Base-by-base conservation (phyloP, 2,329 filamentous ascomycete species). In the Beauveria sp. region DNA sequence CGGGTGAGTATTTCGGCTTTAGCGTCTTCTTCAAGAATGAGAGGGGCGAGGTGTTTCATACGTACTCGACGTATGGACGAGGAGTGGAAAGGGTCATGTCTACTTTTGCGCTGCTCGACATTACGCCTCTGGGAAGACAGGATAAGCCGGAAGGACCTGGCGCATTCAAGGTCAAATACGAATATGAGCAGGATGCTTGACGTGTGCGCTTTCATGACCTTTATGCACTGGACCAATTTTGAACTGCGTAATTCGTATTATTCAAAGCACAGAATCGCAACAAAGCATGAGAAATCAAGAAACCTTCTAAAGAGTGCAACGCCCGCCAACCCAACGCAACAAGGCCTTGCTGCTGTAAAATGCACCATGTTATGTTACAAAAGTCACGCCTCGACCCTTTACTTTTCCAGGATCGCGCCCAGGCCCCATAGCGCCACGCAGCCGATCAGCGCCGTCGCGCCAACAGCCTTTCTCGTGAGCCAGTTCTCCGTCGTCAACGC, bases 401-500 rank as follows among this genome's bases (percentile, higher is more conserved):
- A 72, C 48, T 63, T 66, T 67, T 67, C 82, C 40, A 87, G 61
- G 58, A 80, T 81, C 2, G 83, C 83, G 5, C 83, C 80, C 22
- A 84, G 63, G 5, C 76, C 79, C 85, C 85, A 88, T 2, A 87
- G 71, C 50, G 83, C 70, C 10, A 79, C 81, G 67, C 85, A 88
- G 1, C 83, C 85, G n/a, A 78, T 80, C 57, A 89, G 72, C 8
- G 83, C 83, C 22, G 83, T 81, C 4, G 81, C 83, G n/a, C 86
- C 85, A 34, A 84, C 73, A 2, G 82, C 73, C 72, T 86, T 88
- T 76, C 86, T 88, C 2, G 77, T 81, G 80, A 84, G 87, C 84
- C 86, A 89, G 59, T 83, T 82, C 40, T 86, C 81, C 59, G 88
- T 84, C 3, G 82, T 86, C 55, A 88, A 73, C 37, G 87, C 84